A percentile compares a stretch with the other conserved stretches of the same genome.
phyloP scores from a whole-genome alignment of 345 rosid genomes.

The Citrus trifoliata region DNA sequence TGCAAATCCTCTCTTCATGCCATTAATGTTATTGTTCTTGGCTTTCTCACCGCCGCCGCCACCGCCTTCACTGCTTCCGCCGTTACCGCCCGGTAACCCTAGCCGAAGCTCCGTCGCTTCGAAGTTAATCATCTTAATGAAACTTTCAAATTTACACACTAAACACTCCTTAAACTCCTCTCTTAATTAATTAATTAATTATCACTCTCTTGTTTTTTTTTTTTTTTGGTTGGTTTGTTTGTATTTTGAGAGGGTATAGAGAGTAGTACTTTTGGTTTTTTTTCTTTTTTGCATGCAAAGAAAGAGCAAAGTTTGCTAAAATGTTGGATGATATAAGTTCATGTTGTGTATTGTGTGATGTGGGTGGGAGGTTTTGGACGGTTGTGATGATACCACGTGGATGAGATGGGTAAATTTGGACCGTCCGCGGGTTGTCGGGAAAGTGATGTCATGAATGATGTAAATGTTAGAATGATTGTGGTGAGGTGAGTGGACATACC shows the following conservation, averaged over 20 bases:
- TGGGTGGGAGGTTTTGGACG: conserved; percentile 21
- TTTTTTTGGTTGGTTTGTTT: neutral
- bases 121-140: conserved; percentile 52
- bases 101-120: conserved; percentile 87
- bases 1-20: conserved; percentile 60
- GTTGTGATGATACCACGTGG: conserved; percentile 48
- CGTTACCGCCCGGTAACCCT: conserved; percentile 59
- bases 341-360: neutral
- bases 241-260: neutral
- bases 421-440: conserved; percentile 46
- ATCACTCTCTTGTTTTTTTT: neutral
- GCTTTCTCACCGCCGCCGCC: neutral
- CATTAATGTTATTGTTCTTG: conserved; percentile 23
- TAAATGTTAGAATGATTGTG: conserved; percentile 36
- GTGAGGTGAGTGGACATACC: conserved; percentile 41
- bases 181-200: conserved; percentile 1
- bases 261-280: neutral
- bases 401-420: conserved; percentile 24
- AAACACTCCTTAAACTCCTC: neutral
- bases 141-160: neutral
- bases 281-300: neutral
- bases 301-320: neutral
- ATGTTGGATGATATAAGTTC: conserved; percentile 26
- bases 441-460: conserved; percentile 61
- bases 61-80: conserved; percentile 19